A percentile compares a stretch with the other conserved stretches of the same genome.
Evolutionary conservation across 1,284 basidiomycete genomes (phyloP).

Genomic region (Tylopilus sp.): DNA sequence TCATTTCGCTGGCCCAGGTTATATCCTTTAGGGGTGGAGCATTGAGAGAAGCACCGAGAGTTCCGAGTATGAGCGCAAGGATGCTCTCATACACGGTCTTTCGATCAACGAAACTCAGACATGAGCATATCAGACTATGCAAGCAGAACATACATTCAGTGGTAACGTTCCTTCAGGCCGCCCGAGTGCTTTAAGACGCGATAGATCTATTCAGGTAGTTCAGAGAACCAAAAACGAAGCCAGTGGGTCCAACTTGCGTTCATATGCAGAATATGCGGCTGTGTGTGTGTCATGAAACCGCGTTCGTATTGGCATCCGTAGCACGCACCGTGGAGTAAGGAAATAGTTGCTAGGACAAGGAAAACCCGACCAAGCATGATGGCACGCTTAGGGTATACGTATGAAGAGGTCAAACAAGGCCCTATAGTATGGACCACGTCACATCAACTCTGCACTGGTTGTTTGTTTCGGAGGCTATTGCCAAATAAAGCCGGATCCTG

Average conservation of each 20-base stretch:
- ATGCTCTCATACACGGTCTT: slow-evolving; percentile 74
- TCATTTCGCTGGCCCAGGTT: slow-evolving; percentile 90
- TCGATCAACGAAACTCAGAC: not conserved
- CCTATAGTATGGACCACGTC: not conserved
- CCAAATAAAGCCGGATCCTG: slow-evolving; percentile 26
- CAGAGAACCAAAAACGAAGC: not conserved
- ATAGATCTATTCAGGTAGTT: slow-evolving; percentile 52
- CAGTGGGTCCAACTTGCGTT: slow-evolving; percentile 49
- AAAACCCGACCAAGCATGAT: slow-evolving; percentile 47
- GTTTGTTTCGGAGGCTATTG: slow-evolving; percentile 15
- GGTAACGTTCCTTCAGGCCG: slow-evolving; percentile 66
- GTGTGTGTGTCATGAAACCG: slow-evolving; percentile 36
- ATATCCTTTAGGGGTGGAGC: slow-evolving; percentile 74
- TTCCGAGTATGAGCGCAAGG: slow-evolving; percentile 63
- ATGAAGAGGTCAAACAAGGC: too few species aligned
- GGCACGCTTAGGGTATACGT: too few species aligned
- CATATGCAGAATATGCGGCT: slow-evolving; percentile 60
- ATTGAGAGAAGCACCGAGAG: slow-evolving; percentile 67
- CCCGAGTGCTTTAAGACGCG: slow-evolving; percentile 71
- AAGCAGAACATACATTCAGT: slow-evolving; percentile 48
- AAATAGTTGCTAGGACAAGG: slow-evolving; percentile 45
- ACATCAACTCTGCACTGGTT: too few species aligned
- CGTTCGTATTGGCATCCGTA: not conserved
- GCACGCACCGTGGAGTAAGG: slow-evolving; percentile 52
- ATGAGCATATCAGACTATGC: not conserved